A percentile compares a stretch with the other conserved stretches of the same genome.
Conservation (phyloP, 805 yeast genomes). For the Tetrapisispora iriomotensis region DNA sequence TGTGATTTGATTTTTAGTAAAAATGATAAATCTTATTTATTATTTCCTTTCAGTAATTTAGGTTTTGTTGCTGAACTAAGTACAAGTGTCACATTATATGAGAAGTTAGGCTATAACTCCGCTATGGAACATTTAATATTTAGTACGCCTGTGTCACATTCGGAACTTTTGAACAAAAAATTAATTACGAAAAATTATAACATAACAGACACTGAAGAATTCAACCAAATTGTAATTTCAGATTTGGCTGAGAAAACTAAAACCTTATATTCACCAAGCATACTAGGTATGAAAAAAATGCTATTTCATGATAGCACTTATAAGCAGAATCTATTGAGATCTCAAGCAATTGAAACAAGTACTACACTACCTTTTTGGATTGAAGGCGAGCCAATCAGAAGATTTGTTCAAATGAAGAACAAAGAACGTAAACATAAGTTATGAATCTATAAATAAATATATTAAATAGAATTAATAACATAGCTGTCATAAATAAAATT, state of each 20-base stretch:
- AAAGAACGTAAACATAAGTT: conserved; percentile 13
- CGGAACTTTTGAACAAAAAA: conserved; percentile 45
- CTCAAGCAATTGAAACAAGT: conserved; percentile 15
- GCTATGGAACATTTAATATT: conserved; percentile 67
- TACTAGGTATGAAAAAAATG: conserved; percentile 35
- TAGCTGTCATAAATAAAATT: too few relatives aligned
- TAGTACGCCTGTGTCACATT: conserved; percentile 51
- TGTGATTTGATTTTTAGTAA: conserved; percentile 67
- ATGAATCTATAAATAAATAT: neutral
- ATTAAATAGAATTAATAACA: too few relatives aligned
- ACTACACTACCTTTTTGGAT: conserved; percentile 22
- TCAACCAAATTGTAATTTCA: conserved; percentile 36
- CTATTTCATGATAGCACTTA: conserved; percentile 9
- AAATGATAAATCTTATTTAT: conserved; percentile 46
- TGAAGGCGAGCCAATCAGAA: conserved; percentile 16
- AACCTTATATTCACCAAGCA: conserved; percentile 31
- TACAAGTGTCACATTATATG: conserved; percentile 53
- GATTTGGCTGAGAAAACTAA: conserved; percentile 30
- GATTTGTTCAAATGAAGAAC: conserved; percentile 13
- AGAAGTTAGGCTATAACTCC: conserved; percentile 61
- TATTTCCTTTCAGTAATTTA: conserved; percentile 71
- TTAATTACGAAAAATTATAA: conserved; percentile 50
- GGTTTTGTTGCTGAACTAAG: conserved; percentile 81
- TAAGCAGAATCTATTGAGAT: conserved; percentile 5
- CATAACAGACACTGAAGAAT: conserved; percentile 34